These are phyloP conservation scores for Dendrobium catenatum DNA, from an alignment of 106 monocot species.

Conservation along the genomic window DNA sequence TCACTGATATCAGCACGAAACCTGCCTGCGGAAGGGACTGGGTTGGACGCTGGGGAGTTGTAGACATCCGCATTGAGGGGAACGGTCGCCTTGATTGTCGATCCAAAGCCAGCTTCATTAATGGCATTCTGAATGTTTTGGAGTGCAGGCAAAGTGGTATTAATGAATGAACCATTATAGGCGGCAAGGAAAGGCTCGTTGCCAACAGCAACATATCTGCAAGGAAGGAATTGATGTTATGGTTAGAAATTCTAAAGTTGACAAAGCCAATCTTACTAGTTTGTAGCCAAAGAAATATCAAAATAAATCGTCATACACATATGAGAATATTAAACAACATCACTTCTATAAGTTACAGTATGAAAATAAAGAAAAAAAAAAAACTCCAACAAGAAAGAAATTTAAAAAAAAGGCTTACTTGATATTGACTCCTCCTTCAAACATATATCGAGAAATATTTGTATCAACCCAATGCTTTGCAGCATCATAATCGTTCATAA, in stretches of 20 bases:
- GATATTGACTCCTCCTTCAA: conserved; percentile 41
- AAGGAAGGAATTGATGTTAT: neutral
- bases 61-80: conserved; percentile 70
- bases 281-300: too few relatives aligned
- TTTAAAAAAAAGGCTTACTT: conserved; percentile 18
- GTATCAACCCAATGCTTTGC: conserved; percentile 40
- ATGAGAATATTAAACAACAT: too few relatives aligned
- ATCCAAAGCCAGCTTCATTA: conserved; percentile 36
- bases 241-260: too few relatives aligned
- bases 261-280: too few relatives aligned
- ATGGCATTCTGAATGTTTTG: conserved; percentile 69
- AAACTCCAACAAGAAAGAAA: too few relatives aligned
- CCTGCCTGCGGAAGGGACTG: conserved; percentile 34
- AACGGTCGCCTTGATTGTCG: conserved; percentile 51
- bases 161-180: conserved; percentile 46
- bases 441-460: conserved; percentile 33
- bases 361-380: too few relatives aligned
- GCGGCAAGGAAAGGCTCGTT: conserved; percentile 60
- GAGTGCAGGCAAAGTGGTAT: conserved; percentile 52
- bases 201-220: conserved; percentile 68
- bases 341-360: too few relatives aligned
- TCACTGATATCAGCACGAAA: conserved; percentile 43
- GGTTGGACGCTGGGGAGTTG: conserved; percentile 23
- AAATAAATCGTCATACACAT: too few relatives aligned
- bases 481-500: conserved; percentile 31